phyloP scores from a whole-genome alignment of 2,329 filamentous ascomycete genomes.

The Alternaria arbusti region DNA sequence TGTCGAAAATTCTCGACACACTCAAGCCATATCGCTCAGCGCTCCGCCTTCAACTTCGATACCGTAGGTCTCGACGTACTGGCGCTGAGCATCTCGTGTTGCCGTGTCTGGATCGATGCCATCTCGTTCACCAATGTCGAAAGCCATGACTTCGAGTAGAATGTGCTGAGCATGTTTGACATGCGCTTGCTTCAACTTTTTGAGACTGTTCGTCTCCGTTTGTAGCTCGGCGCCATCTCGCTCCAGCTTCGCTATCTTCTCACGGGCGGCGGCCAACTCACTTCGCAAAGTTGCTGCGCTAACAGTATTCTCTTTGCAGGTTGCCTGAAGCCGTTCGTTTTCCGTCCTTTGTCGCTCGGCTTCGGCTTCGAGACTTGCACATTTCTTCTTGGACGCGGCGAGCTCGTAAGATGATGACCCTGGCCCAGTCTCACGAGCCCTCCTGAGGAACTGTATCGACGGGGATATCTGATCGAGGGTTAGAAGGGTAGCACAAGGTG shows the following conservation, averaged over 20 bases:
- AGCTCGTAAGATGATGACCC: background rate
- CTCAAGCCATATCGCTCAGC: background rate
- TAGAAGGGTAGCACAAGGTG: background rate
- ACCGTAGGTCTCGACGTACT: background rate
- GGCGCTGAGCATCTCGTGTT: background rate
- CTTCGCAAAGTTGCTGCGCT: background rate
- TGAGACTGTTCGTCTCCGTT: background rate
- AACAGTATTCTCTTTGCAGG: background rate
- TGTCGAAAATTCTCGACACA: rapidly evolving
- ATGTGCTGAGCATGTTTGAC: background rate
- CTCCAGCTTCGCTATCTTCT: background rate
- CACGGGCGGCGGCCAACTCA: background rate
- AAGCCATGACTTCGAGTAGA: background rate
- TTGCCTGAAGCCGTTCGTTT: background rate
- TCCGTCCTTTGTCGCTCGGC: background rate
- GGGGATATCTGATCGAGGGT: background rate
- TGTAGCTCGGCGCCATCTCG: background rate
- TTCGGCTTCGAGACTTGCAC: background rate
- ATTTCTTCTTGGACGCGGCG: background rate
- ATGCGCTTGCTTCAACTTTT: background rate
- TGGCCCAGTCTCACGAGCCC: background rate
- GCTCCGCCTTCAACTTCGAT: background rate
- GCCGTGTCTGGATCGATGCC: background rate
- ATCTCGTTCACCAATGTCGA: background rate
- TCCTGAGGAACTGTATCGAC: background rate